Conservation (phyloP, 768 basidiomycete genomes). For the Saitozyma sp. region DNA sequence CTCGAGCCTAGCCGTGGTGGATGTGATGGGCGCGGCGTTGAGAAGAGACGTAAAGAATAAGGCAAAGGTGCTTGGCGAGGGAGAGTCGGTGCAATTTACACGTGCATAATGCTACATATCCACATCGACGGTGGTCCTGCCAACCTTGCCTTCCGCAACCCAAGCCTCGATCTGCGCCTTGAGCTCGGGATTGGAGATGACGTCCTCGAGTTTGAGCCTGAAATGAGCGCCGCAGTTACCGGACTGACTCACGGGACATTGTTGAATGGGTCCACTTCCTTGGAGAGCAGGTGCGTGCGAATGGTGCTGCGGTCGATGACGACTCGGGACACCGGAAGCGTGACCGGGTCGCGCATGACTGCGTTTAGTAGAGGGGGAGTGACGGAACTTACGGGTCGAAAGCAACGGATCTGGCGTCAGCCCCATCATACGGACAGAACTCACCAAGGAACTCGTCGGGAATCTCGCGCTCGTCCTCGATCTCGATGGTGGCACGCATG, state of each 20-base stretch:
- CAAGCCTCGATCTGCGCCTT: slow-evolving; percentile 74
- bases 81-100: slow-evolving; percentile 8
- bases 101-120: slow-evolving; percentile 18
- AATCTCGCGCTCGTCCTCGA: slow-evolving; percentile 79
- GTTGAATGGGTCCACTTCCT: slow-evolving; percentile 93
- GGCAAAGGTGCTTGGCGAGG: slow-evolving; percentile 10
- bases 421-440: slow-evolving; percentile 31
- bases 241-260: slow-evolving; percentile 68
- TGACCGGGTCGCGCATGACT: slow-evolving; percentile 93
- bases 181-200: slow-evolving; percentile 63
- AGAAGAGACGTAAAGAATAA: slow-evolving; percentile 58
- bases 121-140: slow-evolving; percentile 44
- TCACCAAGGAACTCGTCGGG: slow-evolving; percentile 93
- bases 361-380: slow-evolving; percentile 68
- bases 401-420: slow-evolving; percentile 11
- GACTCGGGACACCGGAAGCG: slow-evolving; percentile 74
- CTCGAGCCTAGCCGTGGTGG: slow-evolving; percentile 78
- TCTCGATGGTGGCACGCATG: slow-evolving; percentile 69
- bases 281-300: slow-evolving; percentile 89
- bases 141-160: slow-evolving; percentile 57
- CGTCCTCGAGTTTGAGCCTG: slow-evolving; percentile 49
- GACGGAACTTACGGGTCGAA: slow-evolving; percentile 12
- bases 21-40: slow-evolving; percentile 80
- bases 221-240: slow-evolving; percentile 5
- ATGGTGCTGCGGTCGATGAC: slow-evolving; percentile 88